These are phyloP conservation scores for Tolypocladium ophioglossoides DNA, from an alignment of 2,329 filamentous ascomycete species.

Conservation along the genomic window DNA sequence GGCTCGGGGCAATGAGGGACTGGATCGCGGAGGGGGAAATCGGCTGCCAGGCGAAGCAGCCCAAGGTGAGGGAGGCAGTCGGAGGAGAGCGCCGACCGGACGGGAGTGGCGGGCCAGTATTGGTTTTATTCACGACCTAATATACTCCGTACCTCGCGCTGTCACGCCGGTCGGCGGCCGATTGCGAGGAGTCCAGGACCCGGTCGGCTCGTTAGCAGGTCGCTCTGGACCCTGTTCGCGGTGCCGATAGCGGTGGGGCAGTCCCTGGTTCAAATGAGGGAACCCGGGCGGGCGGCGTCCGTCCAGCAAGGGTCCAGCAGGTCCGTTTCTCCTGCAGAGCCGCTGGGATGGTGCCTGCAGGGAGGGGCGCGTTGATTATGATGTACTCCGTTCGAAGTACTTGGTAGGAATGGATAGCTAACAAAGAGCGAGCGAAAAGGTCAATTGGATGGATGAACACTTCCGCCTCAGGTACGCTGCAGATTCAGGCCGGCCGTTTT, in stretches of 20 bases:
- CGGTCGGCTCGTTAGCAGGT: neutral
- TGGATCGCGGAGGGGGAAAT: neutral
- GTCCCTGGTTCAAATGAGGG: neutral
- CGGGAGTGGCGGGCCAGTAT: neutral
- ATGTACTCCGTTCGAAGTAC: too few species aligned
- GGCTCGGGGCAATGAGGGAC: slow-evolving; percentile 8
- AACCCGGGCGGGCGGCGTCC: neutral
- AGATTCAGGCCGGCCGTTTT: neutral
- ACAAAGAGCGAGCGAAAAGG: neutral
- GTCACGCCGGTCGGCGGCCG: neutral
- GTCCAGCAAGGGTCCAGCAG: neutral
- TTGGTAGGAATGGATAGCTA: neutral
- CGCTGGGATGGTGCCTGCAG: neutral
- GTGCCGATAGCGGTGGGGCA: slow-evolving; percentile 1
- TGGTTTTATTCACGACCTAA: neutral
- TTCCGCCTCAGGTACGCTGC: neutral
- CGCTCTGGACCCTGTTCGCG: neutral
- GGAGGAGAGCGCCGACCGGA: neutral
- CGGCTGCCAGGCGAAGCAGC: neutral
- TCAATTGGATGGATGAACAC: neutral
- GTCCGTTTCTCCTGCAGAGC: neutral
- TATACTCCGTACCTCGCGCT: neutral
- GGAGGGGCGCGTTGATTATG: neutral
- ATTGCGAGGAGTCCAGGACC: neutral
- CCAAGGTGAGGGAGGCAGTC: neutral